Percentiles rank a stretch among this genome's conserved stretches.
phyloP scores from a whole-genome alignment of 169 alveolate genomes.

The Cytauxzoon felis region DNA sequence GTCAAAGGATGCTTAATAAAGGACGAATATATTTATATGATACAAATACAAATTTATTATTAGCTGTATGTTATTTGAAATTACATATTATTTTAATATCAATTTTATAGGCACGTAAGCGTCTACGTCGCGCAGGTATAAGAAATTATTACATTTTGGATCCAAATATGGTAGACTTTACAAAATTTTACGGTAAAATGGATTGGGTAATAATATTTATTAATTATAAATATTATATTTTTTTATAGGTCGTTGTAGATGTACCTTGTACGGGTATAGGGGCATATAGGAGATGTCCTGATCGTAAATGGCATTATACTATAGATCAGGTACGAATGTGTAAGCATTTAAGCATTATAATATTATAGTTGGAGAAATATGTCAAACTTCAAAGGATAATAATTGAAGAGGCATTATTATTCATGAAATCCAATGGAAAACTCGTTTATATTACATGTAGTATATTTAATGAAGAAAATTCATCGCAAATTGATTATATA shows the following conservation, averaged over 20 bases:
- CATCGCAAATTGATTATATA: slow-evolving; percentile 70
- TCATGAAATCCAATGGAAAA: slow-evolving; percentile 79
- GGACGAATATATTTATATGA: slow-evolving; percentile 90
- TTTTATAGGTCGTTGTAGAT: slow-evolving; percentile 76
- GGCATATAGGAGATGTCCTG: slow-evolving; percentile 90
- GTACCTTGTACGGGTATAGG: slow-evolving; percentile 94
- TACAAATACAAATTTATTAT: slow-evolving; percentile 67
- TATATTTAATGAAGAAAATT: slow-evolving; percentile 81
- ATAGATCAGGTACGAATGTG: slow-evolving; percentile 58
- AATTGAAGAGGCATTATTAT: slow-evolving; percentile 71
- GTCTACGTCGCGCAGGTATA: slow-evolving; percentile 89
- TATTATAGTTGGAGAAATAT: slow-evolving; percentile 14
- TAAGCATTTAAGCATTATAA: too few relatives aligned
- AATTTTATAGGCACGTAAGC: slow-evolving; percentile 76
- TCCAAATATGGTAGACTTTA: slow-evolving; percentile 61
- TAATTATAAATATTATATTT: not conserved
- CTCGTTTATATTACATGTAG: slow-evolving; percentile 88
- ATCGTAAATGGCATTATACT: slow-evolving; percentile 82
- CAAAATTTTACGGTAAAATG: slow-evolving; percentile 74
- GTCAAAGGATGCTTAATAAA: slow-evolving; percentile 81
- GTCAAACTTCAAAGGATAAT: slow-evolving; percentile 73
- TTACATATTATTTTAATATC: not conserved
- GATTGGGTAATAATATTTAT: slow-evolving; percentile 77
- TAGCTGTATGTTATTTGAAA: slow-evolving; percentile 24
- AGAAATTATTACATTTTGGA: slow-evolving; percentile 79